phyloP scores from a whole-genome alignment of 768 basidiomycete species.

The Termitomyces sp. region DNA sequence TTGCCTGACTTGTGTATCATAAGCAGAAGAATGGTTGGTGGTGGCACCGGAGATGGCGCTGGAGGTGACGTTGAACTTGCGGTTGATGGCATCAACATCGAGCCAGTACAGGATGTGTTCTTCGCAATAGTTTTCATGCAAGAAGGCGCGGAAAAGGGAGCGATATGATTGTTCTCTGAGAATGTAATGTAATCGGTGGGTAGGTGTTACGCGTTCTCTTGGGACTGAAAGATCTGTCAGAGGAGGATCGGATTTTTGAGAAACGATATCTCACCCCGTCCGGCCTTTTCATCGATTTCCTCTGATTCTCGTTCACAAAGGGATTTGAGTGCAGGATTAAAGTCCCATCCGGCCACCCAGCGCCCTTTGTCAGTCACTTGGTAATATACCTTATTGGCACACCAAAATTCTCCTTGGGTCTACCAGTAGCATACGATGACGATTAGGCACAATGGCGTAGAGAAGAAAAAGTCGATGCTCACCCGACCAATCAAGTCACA shows the following conservation, averaged over 20 bases:
- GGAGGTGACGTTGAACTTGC: slow-evolving; percentile 15
- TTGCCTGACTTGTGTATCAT: slow-evolving; percentile 2
- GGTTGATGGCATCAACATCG: slow-evolving; percentile 15
- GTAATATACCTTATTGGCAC: slow-evolving; percentile 14
- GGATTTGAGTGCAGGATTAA: neutral
- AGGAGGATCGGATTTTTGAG: neutral
- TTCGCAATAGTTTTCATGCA: slow-evolving; percentile 15
- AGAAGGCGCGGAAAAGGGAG: slow-evolving; percentile 11
- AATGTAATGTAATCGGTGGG: slow-evolving; percentile 9
- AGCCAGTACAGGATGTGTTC: slow-evolving; percentile 16
- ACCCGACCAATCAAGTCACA: slow-evolving; percentile 3
- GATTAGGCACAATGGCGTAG: neutral
- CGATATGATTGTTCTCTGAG: slow-evolving; percentile 12
- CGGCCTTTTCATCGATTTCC: slow-evolving; percentile 4
- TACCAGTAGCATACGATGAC: neutral
- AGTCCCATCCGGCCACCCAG: slow-evolving; percentile 13
- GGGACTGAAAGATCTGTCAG: neutral
- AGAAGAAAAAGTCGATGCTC: neutral
- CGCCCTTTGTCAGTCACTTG: slow-evolving; percentile 14
- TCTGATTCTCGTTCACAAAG: neutral
- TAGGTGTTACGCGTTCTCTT: neutral
- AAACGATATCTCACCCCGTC: neutral
- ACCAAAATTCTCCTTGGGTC: slow-evolving; percentile 15
- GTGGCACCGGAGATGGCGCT: slow-evolving; percentile 9
- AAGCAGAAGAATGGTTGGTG: neutral